phyloP scores from a whole-genome alignment of 2,329 filamentous ascomycete species.

The Colletotrichum sp. region DNA sequence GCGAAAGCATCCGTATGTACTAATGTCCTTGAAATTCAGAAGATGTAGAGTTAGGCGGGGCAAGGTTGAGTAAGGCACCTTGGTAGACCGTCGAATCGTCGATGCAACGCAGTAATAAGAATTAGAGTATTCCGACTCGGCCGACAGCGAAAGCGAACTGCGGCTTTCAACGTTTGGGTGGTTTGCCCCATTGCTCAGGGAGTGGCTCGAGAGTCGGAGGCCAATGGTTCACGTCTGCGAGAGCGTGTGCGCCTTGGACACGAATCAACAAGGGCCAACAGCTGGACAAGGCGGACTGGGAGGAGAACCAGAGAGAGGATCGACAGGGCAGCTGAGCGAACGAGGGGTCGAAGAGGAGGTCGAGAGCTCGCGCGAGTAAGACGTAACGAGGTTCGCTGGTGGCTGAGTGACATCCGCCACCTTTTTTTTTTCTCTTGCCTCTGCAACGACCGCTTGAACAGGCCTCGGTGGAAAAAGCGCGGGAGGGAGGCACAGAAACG shows the following conservation, averaged over 20 bases:
- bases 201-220: constrained; percentile 1
- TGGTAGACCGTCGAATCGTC: not conserved
- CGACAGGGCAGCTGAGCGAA: not conserved
- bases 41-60: not conserved
- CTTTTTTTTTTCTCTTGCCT: not conserved
- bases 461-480: not conserved
- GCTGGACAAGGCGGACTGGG: constrained; percentile 16
- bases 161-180: not conserved
- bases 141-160: not conserved
- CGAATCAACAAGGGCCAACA: constrained; percentile 6
- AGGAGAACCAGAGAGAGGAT: not conserved
- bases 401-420: constrained; percentile 16
- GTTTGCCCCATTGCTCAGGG: not conserved
- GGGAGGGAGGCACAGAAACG: not conserved
- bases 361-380: not conserved
- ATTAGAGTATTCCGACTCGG: not conserved
- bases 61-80: not conserved
- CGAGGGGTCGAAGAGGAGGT: not conserved
- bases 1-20: not conserved
- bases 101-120: not conserved
- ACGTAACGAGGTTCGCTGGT: not conserved
- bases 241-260: not conserved
- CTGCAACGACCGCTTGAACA: not conserved
- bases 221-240: not conserved
- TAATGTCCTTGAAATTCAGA: not conserved